Evolutionary conservation across 495 filamentous ascomycete genomes (phyloP).

Genomic region (Daldinia vernicosa): DNA sequence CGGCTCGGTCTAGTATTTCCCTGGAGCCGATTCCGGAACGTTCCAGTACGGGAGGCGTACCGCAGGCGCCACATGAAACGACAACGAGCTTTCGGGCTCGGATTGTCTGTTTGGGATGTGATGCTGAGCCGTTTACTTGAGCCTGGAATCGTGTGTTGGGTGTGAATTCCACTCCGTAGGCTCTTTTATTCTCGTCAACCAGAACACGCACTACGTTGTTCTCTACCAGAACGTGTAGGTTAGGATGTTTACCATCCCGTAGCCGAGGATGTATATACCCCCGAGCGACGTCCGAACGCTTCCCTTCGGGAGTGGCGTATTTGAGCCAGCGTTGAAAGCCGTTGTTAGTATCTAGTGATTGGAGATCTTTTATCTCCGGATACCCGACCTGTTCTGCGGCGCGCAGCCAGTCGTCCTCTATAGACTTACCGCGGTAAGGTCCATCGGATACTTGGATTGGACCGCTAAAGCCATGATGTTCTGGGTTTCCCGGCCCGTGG

Average conservation of each 20-base stretch:
- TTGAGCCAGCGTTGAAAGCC: constrained; percentile 49
- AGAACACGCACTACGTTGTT: constrained; percentile 61
- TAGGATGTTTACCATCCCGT: constrained; percentile 52
- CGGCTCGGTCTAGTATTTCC: constrained; percentile 33
- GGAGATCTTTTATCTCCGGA: constrained; percentile 54
- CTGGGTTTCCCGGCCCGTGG: not conserved
- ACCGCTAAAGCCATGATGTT: not conserved
- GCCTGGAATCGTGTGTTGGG: constrained; percentile 32
- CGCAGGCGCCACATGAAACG: constrained; percentile 65
- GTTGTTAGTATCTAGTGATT: constrained; percentile 52
- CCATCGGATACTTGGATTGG: constrained; percentile 43
- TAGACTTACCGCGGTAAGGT: constrained; percentile 38
- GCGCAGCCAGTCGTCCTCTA: constrained; percentile 54
- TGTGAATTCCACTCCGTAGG: constrained; percentile 30
- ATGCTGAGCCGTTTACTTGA: constrained; percentile 8
- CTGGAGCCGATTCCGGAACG: constrained; percentile 66
- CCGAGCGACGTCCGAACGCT: constrained; percentile 51
- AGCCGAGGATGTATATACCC: not conserved
- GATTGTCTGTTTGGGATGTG: constrained; percentile 44
- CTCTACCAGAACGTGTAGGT: constrained; percentile 63
- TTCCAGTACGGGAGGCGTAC: constrained; percentile 67
- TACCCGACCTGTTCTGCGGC: constrained; percentile 56
- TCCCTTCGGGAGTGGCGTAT: constrained; percentile 53
- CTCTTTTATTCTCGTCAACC: constrained; percentile 57
- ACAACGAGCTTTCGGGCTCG: constrained; percentile 62